phyloP scores from a whole-genome alignment of 257 asterid species.

The Eucommia ulmoides region DNA sequence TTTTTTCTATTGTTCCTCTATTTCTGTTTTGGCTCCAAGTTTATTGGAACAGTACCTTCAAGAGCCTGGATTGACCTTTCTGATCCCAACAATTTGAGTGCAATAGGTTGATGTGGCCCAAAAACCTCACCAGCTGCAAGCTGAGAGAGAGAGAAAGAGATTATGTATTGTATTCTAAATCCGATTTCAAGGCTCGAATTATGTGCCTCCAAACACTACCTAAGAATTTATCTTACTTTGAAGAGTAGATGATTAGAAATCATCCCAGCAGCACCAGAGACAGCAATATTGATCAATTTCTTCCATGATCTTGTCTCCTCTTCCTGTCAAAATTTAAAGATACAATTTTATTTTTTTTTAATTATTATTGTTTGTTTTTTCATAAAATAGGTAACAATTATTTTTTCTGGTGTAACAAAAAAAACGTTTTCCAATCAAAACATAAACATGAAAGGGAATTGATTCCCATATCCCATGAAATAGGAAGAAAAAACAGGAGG shows the following conservation, averaged over 20 bases:
- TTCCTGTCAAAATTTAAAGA: slow-evolving; percentile 37
- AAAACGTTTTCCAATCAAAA: not conserved
- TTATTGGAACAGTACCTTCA: slow-evolving; percentile 46
- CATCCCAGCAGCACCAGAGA: slow-evolving; percentile 99
- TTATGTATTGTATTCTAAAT: not conserved
- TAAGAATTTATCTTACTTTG: slow-evolving; percentile 33
- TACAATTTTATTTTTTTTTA: too few relatives aligned
- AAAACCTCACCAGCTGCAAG: slow-evolving; percentile 89
- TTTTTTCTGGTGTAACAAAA: not conserved
- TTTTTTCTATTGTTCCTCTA: not conserved
- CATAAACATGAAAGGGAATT: not conserved
- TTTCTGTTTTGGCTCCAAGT: not conserved
- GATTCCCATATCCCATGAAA: not conserved
- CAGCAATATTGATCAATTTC: slow-evolving; percentile 67
- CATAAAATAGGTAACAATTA: not conserved
- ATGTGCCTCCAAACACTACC: not conserved
- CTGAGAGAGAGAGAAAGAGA: slow-evolving; percentile 23
- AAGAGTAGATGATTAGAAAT: slow-evolving; percentile 95
- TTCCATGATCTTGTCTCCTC: slow-evolving; percentile 93
- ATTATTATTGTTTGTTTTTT: too few relatives aligned
- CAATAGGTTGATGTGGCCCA: slow-evolving; percentile 87
- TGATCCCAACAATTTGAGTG: slow-evolving; percentile 78
- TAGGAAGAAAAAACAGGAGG: not conserved
- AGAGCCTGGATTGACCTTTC: slow-evolving; percentile 87
- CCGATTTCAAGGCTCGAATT: too few relatives aligned